Evolutionary conservation across 2,329 filamentous ascomycete species (phyloP), one percentile per base, ranked within the genome.

Genomic region (Paraphoma chrysanthemicola): DNA sequence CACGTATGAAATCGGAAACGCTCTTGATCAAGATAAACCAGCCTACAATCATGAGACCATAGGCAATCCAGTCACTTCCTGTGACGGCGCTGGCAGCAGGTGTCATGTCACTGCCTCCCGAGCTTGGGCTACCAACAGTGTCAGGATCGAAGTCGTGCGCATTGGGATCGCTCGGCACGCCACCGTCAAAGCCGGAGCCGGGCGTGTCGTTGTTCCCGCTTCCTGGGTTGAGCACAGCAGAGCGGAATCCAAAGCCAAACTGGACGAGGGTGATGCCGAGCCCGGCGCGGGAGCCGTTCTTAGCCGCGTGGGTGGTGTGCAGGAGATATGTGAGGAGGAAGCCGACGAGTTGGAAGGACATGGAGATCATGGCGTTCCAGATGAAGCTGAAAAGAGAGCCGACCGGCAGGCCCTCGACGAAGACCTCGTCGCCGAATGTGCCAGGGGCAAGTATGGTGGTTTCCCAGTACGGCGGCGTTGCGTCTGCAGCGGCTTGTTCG

Each of bases 261-360:
- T 98, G 94, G 46, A 99, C 93, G 10, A 99, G 85, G 0, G 93
- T 97, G 67, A 99, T 92, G 59, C 95, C 95, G 48, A 99, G 88
- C 51, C 95, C 95, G 49, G 94, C 93, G 71, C 92, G 90, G 44
- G 93, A 97, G 48, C 95, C 95, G 75, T 99, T 97, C 81, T 99
- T 99, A 69, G 95, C 95, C 4, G 95, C 95, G 77, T 99, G 95
- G 7, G 94, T 97, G 30, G 95, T 98, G 83, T 99, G 95, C 3
- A 99, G 86, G 54, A 99, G 91, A 77, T 99, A 99, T 29, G 95
- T 98, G 69, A 99, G 90, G 30, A 99, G 87, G 84, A 99, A 99
- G 51, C 95, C 95, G 78, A 97, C 92, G 62, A 98, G 86, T 77
- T 96, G 92, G 83, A 99, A 98, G 43, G 93, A 96, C 85, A 96